Conservation (phyloP, 352 stramenopile genomes). For the Pythium monospermum region DNA sequence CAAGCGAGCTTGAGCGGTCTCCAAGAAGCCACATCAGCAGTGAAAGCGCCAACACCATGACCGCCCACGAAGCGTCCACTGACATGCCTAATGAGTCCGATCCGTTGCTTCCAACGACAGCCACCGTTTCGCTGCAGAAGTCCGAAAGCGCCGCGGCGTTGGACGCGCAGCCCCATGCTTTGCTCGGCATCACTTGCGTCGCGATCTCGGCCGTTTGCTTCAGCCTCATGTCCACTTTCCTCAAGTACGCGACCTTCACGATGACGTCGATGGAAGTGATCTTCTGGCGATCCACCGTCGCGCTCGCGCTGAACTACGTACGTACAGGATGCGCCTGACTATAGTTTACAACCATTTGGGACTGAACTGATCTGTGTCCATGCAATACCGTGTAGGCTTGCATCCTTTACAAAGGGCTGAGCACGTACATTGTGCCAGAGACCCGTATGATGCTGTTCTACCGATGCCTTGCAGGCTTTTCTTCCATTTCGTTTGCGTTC, state of each 20-base stretch:
- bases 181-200: slow-evolving; percentile 61
- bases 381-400: too few species aligned
- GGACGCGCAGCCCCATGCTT: slow-evolving; percentile 32
- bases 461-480: slow-evolving; percentile 60
- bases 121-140: slow-evolving; percentile 9
- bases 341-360: too few species aligned
- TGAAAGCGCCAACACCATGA: slow-evolving; percentile 5
- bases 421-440: slow-evolving; percentile 38
- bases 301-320: slow-evolving; percentile 60
- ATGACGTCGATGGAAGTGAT: slow-evolving; percentile 80
- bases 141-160: neutral
- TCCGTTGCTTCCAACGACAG: slow-evolving; percentile 16
- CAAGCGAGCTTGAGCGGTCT: too few species aligned
- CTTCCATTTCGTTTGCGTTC: slow-evolving; percentile 71
- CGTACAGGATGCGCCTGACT: slow-evolving; percentile 7
- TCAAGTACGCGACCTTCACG: slow-evolving; percentile 72
- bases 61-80: slow-evolving; percentile 13
- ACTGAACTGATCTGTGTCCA: too few species aligned
- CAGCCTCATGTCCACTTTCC: slow-evolving; percentile 74
- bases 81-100: slow-evolving; percentile 11
- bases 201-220: slow-evolving; percentile 75
- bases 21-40: neutral
- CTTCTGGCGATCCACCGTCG: slow-evolving; percentile 68
- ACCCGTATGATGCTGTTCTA: slow-evolving; percentile 58
- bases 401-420: slow-evolving; percentile 42